Base-by-base conservation (phyloP, 2,329 filamentous ascomycete genomes). In the Zalaria sp. region DNA sequence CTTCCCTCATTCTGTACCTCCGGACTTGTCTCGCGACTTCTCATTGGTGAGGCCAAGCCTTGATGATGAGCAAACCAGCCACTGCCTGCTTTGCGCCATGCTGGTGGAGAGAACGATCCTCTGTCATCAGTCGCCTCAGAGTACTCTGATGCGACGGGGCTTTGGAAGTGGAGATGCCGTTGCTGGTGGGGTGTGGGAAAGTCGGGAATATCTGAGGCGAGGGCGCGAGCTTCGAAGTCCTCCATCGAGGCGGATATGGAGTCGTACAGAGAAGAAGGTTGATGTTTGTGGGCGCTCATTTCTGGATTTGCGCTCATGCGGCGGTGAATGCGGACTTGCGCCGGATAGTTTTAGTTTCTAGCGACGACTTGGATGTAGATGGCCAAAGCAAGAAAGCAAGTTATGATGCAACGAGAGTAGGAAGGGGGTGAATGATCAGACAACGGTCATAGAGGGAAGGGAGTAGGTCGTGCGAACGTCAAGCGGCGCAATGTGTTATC, bases 101-200 rank as follows among this genome's bases (percentile, higher is more conserved):
- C 76, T 2, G 79, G 79, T 34, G 79, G 79, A 41, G 75, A 78
- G 75, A 76, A 81, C 28, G 73, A 74, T 38, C 71, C 68, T 45
- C 72, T 66, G 43, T 67, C 66, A 38, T 61, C 59, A 45, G 66
- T 63, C 10, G 58, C 45, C 44, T 66, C 61, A 46, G 56, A 59
- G 39, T 60, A 61, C 27, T 71, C 69, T 38, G 71, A 78, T 39
- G 50, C 51, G 35, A 40, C 40, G 2, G 46, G 41, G 35, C 46
- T 48, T 50, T 43, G 37, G 31, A 42, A 38, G 9, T 39, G 31
- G 47, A 46, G 47, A 49, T 54, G 50, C 73, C 70, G 64, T 81
- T 80, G 53, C 72, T 76, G 34, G 76, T 57, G 79, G 75, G 49
- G 75, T 72, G 39, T 72, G 76, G 10, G 72, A 71, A 43, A 72